Percentiles rank a stretch among this genome's conserved stretches.
Evolutionary conservation across 2,329 filamentous ascomycete genomes (phyloP).

Genomic region (Moelleriella libera): DNA sequence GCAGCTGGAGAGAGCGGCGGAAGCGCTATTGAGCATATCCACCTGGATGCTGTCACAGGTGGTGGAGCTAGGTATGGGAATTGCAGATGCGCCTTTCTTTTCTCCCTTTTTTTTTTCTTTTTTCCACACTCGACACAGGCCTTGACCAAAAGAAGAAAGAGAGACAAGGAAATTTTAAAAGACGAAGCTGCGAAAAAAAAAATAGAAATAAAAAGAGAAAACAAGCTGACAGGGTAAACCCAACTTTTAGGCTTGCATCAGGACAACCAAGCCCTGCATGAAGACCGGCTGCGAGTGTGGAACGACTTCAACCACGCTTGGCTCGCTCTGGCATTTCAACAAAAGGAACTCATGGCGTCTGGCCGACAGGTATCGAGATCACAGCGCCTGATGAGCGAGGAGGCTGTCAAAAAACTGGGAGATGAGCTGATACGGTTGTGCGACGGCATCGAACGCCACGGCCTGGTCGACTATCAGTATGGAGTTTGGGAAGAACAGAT

Average conservation of each 20-base stretch:
- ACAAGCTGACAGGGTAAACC: no score
- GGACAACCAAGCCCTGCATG: conserved; percentile 64
- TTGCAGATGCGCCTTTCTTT: not conserved
- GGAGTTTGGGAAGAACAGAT: conserved; percentile 94
- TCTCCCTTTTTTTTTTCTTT: not conserved
- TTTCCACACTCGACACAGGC: no score
- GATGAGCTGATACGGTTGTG: conserved; percentile 71
- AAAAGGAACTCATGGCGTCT: conserved; percentile 59
- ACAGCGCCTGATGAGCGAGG: conserved; percentile 51
- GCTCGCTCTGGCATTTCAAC: conserved; percentile 70
- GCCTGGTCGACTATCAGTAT: conserved; percentile 95
- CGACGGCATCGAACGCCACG: conserved; percentile 76
- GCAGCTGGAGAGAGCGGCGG: conserved; percentile 32
- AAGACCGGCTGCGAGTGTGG: conserved; percentile 75
- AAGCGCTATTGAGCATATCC: conserved; percentile 37
- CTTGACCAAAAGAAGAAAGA: no score
- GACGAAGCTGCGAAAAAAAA: no score
- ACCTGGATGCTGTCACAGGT: conserved; percentile 43
- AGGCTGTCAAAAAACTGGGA: conserved; percentile 64
- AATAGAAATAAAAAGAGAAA: no score
- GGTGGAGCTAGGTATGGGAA: conserved; percentile 35
- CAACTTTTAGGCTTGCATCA: conserved; percentile 49
- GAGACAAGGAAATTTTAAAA: no score
- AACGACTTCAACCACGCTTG: conserved; percentile 89
- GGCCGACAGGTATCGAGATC: conserved; percentile 41